phyloP scores from a whole-genome alignment of 2,329 filamentous ascomycete species.

The Chaetothyriales sp. region DNA sequence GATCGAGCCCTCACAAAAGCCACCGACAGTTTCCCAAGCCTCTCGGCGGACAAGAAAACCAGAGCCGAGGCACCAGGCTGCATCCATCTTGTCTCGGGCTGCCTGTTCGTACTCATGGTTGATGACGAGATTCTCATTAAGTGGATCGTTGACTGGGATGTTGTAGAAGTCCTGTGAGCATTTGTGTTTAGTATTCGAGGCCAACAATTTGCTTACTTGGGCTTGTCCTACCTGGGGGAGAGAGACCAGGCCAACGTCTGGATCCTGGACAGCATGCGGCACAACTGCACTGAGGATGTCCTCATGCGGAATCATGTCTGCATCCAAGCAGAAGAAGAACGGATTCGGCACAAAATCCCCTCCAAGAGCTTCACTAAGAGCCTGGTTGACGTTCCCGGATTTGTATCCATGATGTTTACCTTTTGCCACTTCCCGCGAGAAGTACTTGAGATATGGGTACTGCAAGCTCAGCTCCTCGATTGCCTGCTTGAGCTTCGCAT shows the following conservation, averaged over 20 bases:
- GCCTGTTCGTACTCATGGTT: constrained; percentile 23
- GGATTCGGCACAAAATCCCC: constrained; percentile 38
- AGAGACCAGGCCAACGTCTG: constrained; percentile 20
- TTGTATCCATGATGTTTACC: constrained; percentile 26
- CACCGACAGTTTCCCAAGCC: constrained; percentile 18
- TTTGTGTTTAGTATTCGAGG: background rate
- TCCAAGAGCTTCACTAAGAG: constrained; percentile 30
- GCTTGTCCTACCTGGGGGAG: constrained; percentile 17
- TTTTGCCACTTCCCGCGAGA: constrained; percentile 25
- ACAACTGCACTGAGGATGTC: constrained; percentile 24
- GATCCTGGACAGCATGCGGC: constrained; percentile 22
- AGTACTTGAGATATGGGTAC: constrained; percentile 28
- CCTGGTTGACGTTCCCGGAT: constrained; percentile 37
- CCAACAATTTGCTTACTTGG: background rate
- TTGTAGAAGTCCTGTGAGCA: constrained; percentile 18
- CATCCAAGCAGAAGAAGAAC: constrained; percentile 49
- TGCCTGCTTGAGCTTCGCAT: constrained; percentile 22
- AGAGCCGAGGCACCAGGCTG: constrained; percentile 19
- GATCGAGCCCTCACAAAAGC: constrained; percentile 18
- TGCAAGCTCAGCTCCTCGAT: constrained; percentile 22
- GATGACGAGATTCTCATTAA: constrained; percentile 18
- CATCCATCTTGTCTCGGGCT: constrained; percentile 16
- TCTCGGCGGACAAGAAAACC: constrained; percentile 18
- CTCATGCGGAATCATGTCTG: constrained; percentile 41
- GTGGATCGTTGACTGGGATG: constrained; percentile 17